Conservation (phyloP, 2,329 filamentous ascomycete genomes). For the Paraphoma sp. region DNA sequence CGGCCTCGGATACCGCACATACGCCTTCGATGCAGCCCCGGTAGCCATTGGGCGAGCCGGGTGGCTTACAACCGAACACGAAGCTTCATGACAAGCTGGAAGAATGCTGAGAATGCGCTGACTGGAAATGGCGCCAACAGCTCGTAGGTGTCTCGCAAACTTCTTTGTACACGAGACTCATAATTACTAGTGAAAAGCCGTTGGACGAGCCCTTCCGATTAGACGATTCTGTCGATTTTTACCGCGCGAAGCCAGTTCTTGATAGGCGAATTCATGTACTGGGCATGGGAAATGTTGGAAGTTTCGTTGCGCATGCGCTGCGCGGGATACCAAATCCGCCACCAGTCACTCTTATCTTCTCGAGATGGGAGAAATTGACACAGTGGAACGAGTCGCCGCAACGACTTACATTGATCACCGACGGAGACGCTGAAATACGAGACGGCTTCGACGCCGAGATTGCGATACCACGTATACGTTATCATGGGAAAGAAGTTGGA, state of each 20-base stretch:
- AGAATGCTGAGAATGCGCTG: slow-evolving; percentile 21
- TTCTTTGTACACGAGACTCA: slow-evolving; percentile 9
- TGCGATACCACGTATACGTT: slow-evolving; percentile 41
- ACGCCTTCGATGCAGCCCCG: slow-evolving; percentile 47
- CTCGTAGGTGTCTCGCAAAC: slow-evolving; percentile 7
- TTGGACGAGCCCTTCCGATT: slow-evolving; percentile 16
- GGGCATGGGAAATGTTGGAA: slow-evolving; percentile 81
- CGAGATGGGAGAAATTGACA: slow-evolving; percentile 56
- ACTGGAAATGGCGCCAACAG: slow-evolving; percentile 20
- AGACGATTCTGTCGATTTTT: slow-evolving; percentile 37
- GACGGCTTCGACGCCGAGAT: slow-evolving; percentile 57
- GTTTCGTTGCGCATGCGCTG: slow-evolving; percentile 77
- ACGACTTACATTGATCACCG: slow-evolving; percentile 56
- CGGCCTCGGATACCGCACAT: slow-evolving; percentile 54
- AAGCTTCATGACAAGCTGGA: slow-evolving; percentile 28
- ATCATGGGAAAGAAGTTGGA: slow-evolving; percentile 47
- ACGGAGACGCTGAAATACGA: slow-evolving; percentile 48
- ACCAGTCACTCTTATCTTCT: slow-evolving; percentile 81
- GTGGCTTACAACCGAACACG: slow-evolving; percentile 47
- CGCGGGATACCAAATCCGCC: slow-evolving; percentile 67
- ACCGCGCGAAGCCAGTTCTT: slow-evolving; percentile 34
- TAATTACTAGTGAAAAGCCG: slow-evolving; percentile 13
- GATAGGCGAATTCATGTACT: slow-evolving; percentile 66
- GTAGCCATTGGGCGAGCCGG: slow-evolving; percentile 53
- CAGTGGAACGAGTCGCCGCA: slow-evolving; percentile 55